Percentiles rank a stretch among this genome's conserved stretches.
Conservation (phyloP, 805 yeast species). For the Wickerhamiella musiphila region DNA sequence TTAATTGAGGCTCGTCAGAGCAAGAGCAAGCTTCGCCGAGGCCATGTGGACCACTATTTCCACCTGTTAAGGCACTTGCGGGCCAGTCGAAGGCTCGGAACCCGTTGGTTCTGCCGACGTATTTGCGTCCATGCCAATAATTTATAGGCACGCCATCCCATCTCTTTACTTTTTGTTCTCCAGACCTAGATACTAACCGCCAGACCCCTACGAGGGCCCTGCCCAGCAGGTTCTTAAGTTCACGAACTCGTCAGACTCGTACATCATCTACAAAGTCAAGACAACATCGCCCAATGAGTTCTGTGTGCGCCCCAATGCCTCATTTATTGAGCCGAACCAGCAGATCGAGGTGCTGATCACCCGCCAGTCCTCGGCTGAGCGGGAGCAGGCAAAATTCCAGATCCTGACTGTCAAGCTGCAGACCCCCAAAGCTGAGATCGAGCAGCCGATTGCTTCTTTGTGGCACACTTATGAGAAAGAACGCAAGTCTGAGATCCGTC, state of each 20-base stretch:
- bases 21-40: too few relatives aligned
- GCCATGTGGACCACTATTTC: too few relatives aligned
- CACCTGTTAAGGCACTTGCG: too few relatives aligned
- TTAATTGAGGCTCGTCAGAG: too few relatives aligned
- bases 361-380: constrained; percentile 68
- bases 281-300: constrained; percentile 93
- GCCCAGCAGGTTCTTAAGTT: too few relatives aligned
- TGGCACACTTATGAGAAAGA: constrained; percentile 63
- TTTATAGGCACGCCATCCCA: too few relatives aligned
- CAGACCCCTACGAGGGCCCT: constrained; percentile 11
- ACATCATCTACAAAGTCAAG: constrained; percentile 84
- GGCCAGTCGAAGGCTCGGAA: too few relatives aligned
- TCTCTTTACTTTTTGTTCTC: too few relatives aligned
- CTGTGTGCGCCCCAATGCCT: constrained; percentile 93
- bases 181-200: constrained; percentile 2
- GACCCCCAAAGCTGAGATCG: constrained; percentile 12
- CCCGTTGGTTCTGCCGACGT: too few relatives aligned
- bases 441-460: constrained; percentile 38
- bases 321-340: constrained; percentile 59
- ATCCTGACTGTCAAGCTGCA: constrained; percentile 39
- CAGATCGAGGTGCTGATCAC: constrained; percentile 57
- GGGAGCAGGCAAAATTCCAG: constrained; percentile 83
- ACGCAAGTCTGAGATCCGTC: constrained; percentile 27
- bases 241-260: too few relatives aligned
- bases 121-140: too few relatives aligned